Percentiles rank a stretch among this genome's conserved stretches.
Conservation (phyloP, 2,329 filamentous ascomycete species). For the Aspergillus arachidicola region DNA sequence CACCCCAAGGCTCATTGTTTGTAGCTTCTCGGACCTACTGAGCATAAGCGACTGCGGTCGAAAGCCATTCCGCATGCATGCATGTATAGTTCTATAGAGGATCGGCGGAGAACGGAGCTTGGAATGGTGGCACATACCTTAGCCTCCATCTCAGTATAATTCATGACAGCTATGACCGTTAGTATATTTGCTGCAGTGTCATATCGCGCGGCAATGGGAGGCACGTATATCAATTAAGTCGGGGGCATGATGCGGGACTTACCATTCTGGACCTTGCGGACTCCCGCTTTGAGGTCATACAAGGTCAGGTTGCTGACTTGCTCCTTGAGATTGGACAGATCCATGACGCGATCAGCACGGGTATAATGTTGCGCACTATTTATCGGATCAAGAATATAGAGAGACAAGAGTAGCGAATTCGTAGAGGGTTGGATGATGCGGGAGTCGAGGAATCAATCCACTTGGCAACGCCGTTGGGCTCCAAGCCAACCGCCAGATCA, state of each 20-base stretch:
- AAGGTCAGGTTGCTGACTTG: constrained; percentile 88
- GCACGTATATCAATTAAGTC: background rate
- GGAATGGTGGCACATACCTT: constrained; percentile 50
- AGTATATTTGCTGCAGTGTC: background rate
- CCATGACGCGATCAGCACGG: constrained; percentile 60
- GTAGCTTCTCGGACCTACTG: constrained; percentile 89
- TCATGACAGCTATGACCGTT: constrained; percentile 77
- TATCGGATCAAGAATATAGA: constrained; percentile 11
- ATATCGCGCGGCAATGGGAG: background rate
- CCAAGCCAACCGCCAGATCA: constrained; percentile 24
- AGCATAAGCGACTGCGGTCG: constrained; percentile 21
- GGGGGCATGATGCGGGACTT: constrained; percentile 30
- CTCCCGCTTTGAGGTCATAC: constrained; percentile 93
- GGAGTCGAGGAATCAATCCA: constrained; percentile 25
- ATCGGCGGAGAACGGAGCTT: constrained; percentile 11
- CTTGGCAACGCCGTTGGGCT: constrained; percentile 28
- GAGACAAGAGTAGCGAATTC: background rate
- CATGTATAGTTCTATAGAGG: background rate
- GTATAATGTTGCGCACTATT: constrained; percentile 15
- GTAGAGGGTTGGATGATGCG: constrained; percentile 4
- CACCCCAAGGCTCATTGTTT: constrained; percentile 98
- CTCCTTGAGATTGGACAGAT: constrained; percentile 81
- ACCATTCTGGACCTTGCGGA: constrained; percentile 98
- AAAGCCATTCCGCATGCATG: background rate
- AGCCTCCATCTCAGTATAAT: constrained; percentile 91